A percentile compares a stretch with the other conserved stretches of the same genome.
phyloP scores from a whole-genome alignment of 2,329 filamentous ascomycete genomes.

The Aspergillus ruber region DNA sequence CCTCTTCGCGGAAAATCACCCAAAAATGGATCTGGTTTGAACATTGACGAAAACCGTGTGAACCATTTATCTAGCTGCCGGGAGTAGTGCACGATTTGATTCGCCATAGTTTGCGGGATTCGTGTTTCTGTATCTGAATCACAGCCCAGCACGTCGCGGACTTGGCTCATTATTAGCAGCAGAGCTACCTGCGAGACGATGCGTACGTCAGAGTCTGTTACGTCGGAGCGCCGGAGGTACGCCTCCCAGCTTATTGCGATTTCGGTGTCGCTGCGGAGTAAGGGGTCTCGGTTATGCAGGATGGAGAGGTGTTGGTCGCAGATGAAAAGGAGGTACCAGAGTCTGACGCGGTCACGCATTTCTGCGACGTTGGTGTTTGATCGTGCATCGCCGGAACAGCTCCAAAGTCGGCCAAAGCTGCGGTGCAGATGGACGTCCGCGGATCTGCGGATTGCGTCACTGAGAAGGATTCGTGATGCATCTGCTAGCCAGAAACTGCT shows the following conservation, averaged over 20 bases:
- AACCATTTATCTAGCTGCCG: slow-evolving; percentile 25
- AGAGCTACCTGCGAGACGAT: slow-evolving; percentile 30
- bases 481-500: slow-evolving; percentile 49
- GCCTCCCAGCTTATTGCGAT: slow-evolving; percentile 30
- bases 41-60: slow-evolving; percentile 18
- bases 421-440: slow-evolving; percentile 28
- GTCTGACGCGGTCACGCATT: slow-evolving; percentile 25
- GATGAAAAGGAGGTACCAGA: slow-evolving; percentile 32
- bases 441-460: slow-evolving; percentile 25
- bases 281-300: slow-evolving; percentile 29
- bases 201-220: slow-evolving; percentile 28
- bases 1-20: slow-evolving; percentile 44
- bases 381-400: neutral
- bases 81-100: slow-evolving; percentile 23
- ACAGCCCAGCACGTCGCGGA: slow-evolving; percentile 25
- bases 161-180: slow-evolving; percentile 31
- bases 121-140: slow-evolving; percentile 22
- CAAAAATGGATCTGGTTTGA: slow-evolving; percentile 22
- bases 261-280: slow-evolving; percentile 30
- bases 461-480: slow-evolving; percentile 35
- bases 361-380: slow-evolving; percentile 9
- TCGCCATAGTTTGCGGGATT: slow-evolving; percentile 17
- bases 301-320: slow-evolving; percentile 34
- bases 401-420: slow-evolving; percentile 32
- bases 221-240: slow-evolving; percentile 25